Conservation (phyloP, 2,329 filamentous ascomycete species). For the Verticillium zaregamsianum region DNA sequence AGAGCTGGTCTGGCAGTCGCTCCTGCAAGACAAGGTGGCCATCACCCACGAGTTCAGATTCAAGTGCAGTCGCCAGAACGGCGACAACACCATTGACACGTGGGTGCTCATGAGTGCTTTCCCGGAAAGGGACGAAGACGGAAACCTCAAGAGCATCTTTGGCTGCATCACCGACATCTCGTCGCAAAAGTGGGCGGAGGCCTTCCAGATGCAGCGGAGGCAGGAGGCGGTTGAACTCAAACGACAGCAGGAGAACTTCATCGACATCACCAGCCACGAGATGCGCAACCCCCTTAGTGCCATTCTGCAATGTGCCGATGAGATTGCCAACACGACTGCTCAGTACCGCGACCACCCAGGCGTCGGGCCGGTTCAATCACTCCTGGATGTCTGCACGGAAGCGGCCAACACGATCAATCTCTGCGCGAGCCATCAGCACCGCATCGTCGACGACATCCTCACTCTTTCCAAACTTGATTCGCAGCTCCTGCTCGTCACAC, state of each 20-base stretch:
- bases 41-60: slow-evolving; percentile 73
- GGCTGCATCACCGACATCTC: slow-evolving; percentile 83
- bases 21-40: slow-evolving; percentile 57
- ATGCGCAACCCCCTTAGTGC: slow-evolving; percentile 74
- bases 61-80: slow-evolving; percentile 61
- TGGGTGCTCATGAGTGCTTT: slow-evolving; percentile 78
- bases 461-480: slow-evolving; percentile 69
- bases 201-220: slow-evolving; percentile 70
- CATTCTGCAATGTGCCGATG: slow-evolving; percentile 72
- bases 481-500: slow-evolving; percentile 65
- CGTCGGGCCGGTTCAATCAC: slow-evolving; percentile 34
- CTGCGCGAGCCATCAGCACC: slow-evolving; percentile 75
- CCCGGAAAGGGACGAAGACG: slow-evolving; percentile 62
- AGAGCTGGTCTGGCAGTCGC: slow-evolving; percentile 55
- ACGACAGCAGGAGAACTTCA: slow-evolving; percentile 66
- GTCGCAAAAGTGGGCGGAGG: slow-evolving; percentile 79
- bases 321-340: slow-evolving; percentile 54
- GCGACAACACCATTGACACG: slow-evolving; percentile 59
- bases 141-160: slow-evolving; percentile 69
- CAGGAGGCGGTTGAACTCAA: slow-evolving; percentile 81
- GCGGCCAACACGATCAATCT: slow-evolving; percentile 78
- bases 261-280: slow-evolving; percentile 71
- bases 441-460: slow-evolving; percentile 64
- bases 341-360: slow-evolving; percentile 29
- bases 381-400: slow-evolving; percentile 58